phyloP scores from a whole-genome alignment of 495 filamentous ascomycete species.

The Pyronema omphalodes region DNA sequence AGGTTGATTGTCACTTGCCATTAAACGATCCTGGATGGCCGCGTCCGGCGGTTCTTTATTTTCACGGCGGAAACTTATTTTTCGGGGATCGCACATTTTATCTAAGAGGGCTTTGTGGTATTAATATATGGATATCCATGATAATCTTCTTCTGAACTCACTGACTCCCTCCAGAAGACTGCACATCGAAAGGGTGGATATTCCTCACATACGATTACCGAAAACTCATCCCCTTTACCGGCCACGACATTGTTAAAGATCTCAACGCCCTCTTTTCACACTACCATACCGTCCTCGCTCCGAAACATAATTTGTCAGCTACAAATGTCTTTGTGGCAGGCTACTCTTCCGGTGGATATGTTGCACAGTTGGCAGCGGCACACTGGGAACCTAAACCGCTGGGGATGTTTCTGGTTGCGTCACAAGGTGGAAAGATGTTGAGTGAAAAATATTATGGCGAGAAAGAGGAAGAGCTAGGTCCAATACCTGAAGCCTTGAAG shows the following conservation, averaged over 20 bases:
- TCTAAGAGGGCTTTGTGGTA: background rate
- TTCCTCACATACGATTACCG: constrained; percentile 18
- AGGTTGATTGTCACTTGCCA: background rate
- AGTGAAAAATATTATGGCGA: background rate
- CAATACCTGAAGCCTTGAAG: background rate
- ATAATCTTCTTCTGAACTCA: background rate
- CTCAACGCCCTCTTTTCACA: constrained; percentile 9
- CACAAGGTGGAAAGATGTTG: constrained; percentile 1
- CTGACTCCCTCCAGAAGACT: background rate
- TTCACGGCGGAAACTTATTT: background rate
- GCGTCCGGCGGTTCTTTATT: background rate
- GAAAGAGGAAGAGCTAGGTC: background rate
- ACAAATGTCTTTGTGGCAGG: constrained; percentile 11
- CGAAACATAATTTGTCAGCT: background rate
- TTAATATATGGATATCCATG: background rate
- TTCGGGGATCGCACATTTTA: background rate
- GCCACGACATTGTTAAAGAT: constrained; percentile 13
- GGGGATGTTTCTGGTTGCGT: constrained; percentile 1
- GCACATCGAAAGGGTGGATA: constrained; percentile 2
- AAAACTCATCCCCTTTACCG: constrained; percentile 13
- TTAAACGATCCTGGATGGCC: background rate
- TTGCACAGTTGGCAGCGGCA: constrained; percentile 11
- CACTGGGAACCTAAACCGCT: constrained; percentile 9
- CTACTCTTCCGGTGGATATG: constrained; percentile 13
- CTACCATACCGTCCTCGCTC: constrained; percentile 5